These are phyloP conservation scores for Hanseniaspora thailandica DNA, from an alignment of 805 yeast species.

Conservation along the genomic window DNA sequence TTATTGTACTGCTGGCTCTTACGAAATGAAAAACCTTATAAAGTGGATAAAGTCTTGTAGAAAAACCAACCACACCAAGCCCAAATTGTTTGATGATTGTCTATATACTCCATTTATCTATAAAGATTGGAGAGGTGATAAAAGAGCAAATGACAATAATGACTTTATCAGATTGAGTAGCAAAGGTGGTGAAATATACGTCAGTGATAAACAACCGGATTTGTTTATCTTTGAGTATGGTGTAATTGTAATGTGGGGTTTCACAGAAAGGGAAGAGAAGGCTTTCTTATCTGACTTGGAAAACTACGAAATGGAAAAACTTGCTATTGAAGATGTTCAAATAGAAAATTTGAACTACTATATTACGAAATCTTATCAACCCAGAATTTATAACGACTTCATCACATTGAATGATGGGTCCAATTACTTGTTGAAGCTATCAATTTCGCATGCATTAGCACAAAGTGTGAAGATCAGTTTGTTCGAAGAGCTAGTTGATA, in stretches of 20 bases:
- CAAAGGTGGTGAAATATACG: conserved; percentile 90
- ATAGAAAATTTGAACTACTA: conserved; percentile 91
- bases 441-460: conserved; percentile 90
- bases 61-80: conserved; percentile 61
- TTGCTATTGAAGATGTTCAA: conserved; percentile 81
- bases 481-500: conserved; percentile 91
- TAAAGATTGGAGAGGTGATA: conserved; percentile 62
- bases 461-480: conserved; percentile 91
- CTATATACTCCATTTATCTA: conserved; percentile 79
- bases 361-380: conserved; percentile 86
- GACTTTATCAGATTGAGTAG: conserved; percentile 66
- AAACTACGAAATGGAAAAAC: conserved; percentile 82
- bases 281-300: conserved; percentile 75
- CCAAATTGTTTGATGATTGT: conserved; percentile 88
- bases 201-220: conserved; percentile 66
- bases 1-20: conserved; percentile 89
- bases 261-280: conserved; percentile 67
- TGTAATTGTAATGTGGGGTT: conserved; percentile 96
- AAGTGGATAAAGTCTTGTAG: conserved; percentile 76
- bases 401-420: conserved; percentile 80
- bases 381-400: conserved; percentile 89
- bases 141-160: conserved; percentile 29
- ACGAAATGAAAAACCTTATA: conserved; percentile 73
- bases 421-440: conserved; percentile 82
- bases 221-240: conserved; percentile 90